phyloP scores from a whole-genome alignment of 352 stramenopile species.

The Phytophthora palmivora region DNA sequence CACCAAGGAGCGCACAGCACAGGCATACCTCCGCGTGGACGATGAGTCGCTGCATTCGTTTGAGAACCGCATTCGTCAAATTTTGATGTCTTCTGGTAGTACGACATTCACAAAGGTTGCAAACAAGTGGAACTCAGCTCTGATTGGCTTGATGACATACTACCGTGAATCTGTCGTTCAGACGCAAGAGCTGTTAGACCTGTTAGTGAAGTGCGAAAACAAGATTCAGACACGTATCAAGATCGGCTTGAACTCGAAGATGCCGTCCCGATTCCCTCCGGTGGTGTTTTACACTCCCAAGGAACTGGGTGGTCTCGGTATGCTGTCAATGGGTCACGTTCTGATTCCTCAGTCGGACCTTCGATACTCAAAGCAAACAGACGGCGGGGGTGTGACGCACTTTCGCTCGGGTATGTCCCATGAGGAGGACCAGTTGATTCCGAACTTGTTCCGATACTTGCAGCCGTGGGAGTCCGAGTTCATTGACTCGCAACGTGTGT shows the following conservation, averaged over 20 bases:
- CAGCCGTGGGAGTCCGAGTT: slow-evolving; percentile 99
- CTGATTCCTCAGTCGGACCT: slow-evolving; percentile 99
- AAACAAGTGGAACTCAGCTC: slow-evolving; percentile 98
- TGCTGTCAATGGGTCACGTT: slow-evolving; percentile 99
- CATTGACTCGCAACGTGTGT: slow-evolving; percentile 99
- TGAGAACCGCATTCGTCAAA: slow-evolving; percentile 99
- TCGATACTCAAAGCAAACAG: slow-evolving; percentile 99
- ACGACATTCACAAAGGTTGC: slow-evolving; percentile 99
- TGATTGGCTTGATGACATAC: slow-evolving; percentile 99
- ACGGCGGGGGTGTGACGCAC: slow-evolving; percentile 98
- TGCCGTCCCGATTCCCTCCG: slow-evolving; percentile 98
- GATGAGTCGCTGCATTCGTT: slow-evolving; percentile 96
- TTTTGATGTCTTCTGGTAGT: slow-evolving; percentile 99
- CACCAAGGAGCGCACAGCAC: slow-evolving; percentile 99
- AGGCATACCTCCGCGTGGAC: slow-evolving; percentile 97
- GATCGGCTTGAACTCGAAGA: slow-evolving; percentile 99
- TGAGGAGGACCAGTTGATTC: slow-evolving; percentile 99
- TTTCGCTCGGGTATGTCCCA: slow-evolving; percentile 97
- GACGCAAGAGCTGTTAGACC: slow-evolving; percentile 99
- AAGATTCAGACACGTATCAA: slow-evolving; percentile 99
- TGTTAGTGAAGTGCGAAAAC: slow-evolving; percentile 99
- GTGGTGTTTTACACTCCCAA: slow-evolving; percentile 99
- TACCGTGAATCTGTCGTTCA: slow-evolving; percentile 99
- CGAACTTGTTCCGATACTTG: slow-evolving; percentile 99
- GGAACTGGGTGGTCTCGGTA: slow-evolving; percentile 98